Evolutionary conservation across 257 asterid genomes (phyloP).

Genomic region (Lantana camara): DNA sequence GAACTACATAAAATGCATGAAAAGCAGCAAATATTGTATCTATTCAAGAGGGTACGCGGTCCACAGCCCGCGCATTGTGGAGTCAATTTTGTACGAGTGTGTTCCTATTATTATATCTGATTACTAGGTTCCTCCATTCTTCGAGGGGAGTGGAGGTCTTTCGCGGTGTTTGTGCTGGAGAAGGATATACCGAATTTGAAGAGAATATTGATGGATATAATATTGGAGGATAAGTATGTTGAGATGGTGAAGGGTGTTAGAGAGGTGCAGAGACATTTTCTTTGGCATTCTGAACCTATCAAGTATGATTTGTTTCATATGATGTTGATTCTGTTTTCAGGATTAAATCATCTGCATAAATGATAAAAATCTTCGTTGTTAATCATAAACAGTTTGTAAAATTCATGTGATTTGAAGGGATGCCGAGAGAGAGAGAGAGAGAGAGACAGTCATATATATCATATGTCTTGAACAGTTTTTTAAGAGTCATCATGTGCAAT

Average conservation of each 20-base stretch:
- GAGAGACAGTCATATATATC: no score
- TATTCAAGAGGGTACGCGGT: constrained; percentile 52
- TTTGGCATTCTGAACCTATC: constrained; percentile 46
- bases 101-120: constrained; percentile 49
- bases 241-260: constrained; percentile 41
- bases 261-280: constrained; percentile 46
- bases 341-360: constrained; percentile 25
- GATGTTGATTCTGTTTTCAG: constrained; percentile 44
- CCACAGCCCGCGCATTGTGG: constrained; percentile 49
- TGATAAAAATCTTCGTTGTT: background rate
- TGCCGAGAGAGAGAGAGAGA: no score
- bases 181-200: constrained; percentile 48
- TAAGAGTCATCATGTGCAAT: no score
- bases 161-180: constrained; percentile 43
- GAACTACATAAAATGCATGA: constrained; percentile 44
- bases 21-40: constrained; percentile 46
- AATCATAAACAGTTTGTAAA: background rate
- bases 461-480: no score
- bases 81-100: constrained; percentile 42
- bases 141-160: constrained; percentile 53
- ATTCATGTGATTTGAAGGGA: background rate
- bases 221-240: constrained; percentile 34
- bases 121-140: constrained; percentile 47
- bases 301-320: constrained; percentile 52
- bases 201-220: constrained; percentile 41